These are phyloP conservation scores for Ophiocordyceps camponoti-saundersi DNA, from an alignment of 2,329 filamentous ascomycete genomes.

Conservation along the genomic window DNA sequence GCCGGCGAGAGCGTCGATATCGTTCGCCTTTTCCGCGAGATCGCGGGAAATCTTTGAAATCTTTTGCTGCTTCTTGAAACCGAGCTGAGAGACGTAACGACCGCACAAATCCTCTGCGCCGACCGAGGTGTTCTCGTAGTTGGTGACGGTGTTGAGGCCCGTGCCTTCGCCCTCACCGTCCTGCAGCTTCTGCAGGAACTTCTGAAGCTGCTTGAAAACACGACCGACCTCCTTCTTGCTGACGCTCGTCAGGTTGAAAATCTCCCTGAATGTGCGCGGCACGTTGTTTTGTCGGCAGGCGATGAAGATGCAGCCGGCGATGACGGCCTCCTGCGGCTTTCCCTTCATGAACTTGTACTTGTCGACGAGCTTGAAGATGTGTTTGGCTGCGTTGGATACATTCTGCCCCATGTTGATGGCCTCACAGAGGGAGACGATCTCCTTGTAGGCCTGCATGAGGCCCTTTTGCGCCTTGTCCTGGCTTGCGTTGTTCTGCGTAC, in stretches of 20 bases:
- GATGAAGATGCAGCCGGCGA: slow-evolving; percentile 94
- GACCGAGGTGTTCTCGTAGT: slow-evolving; percentile 63
- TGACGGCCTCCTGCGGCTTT: slow-evolving; percentile 84
- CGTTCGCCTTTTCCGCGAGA: slow-evolving; percentile 61
- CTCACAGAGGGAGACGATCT: slow-evolving; percentile 79
- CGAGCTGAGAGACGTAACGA: slow-evolving; percentile 76
- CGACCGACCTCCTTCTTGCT: slow-evolving; percentile 94
- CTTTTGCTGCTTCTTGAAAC: slow-evolving; percentile 50
- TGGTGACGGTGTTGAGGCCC: slow-evolving; percentile 39
- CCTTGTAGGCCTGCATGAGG: slow-evolving; percentile 70
- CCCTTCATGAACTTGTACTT: slow-evolving; percentile 90
- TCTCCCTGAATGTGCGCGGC: slow-evolving; percentile 83
- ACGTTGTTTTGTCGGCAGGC: slow-evolving; percentile 81
- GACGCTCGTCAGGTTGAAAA: slow-evolving; percentile 83
- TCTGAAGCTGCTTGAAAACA: slow-evolving; percentile 85
- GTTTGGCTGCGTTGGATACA: slow-evolving; percentile 79
- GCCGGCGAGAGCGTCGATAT: slow-evolving; percentile 68
- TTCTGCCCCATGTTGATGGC: slow-evolving; percentile 65
- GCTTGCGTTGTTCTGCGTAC: slow-evolving; percentile 72
- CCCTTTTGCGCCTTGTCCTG: slow-evolving; percentile 72
- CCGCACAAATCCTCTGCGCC: slow-evolving; percentile 71
- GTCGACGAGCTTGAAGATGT: slow-evolving; percentile 87
- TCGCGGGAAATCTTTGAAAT: slow-evolving; percentile 67
- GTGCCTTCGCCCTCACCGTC: slow-evolving; percentile 32
- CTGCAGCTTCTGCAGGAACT: slow-evolving; percentile 64